Evolutionary conservation across 805 yeast species (phyloP).

Genomic region (Debaryomyces hansenii): DNA sequence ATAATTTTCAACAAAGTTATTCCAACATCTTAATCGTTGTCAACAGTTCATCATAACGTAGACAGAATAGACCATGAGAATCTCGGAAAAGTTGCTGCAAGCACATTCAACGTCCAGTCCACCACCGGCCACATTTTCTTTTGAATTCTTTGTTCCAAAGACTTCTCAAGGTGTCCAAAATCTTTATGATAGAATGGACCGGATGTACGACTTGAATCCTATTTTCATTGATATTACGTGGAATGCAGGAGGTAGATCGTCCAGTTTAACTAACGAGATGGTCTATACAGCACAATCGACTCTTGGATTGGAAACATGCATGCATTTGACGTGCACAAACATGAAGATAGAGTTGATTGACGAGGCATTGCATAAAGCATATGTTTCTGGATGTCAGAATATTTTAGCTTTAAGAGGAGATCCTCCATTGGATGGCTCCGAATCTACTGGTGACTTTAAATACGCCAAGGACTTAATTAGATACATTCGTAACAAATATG

Average conservation of each 20-base stretch:
- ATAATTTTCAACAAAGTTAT: neutral
- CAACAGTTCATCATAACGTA: neutral
- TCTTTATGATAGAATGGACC: constrained; percentile 93
- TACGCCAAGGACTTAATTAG: constrained; percentile 85
- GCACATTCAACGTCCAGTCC: constrained; percentile 41
- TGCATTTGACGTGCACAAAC: constrained; percentile 97
- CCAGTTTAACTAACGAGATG: constrained; percentile 85
- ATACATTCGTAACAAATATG: constrained; percentile 75
- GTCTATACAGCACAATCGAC: constrained; percentile 88
- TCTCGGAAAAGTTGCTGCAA: constrained; percentile 41
- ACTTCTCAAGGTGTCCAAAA: constrained; percentile 96
- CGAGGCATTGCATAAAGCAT: constrained; percentile 81
- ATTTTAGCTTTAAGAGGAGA: constrained; percentile 95
- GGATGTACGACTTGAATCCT: constrained; percentile 92
- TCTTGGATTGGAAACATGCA: constrained; percentile 91
- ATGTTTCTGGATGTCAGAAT: constrained; percentile 90
- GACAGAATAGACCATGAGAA: constrained; percentile 30
- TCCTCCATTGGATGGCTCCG: constrained; percentile 78
- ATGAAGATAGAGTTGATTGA: constrained; percentile 84
- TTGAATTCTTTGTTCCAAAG: constrained; percentile 96
- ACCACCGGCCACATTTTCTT: constrained; percentile 77
- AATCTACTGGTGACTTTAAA: constrained; percentile 77
- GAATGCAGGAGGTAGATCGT: constrained; percentile 95
- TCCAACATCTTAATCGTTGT: neutral
- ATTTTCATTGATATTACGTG: constrained; percentile 94